A percentile compares a stretch with the other conserved stretches of the same genome.
phyloP scores from a whole-genome alignment of 768 basidiomycete species.

The Lentinula detonsa region DNA sequence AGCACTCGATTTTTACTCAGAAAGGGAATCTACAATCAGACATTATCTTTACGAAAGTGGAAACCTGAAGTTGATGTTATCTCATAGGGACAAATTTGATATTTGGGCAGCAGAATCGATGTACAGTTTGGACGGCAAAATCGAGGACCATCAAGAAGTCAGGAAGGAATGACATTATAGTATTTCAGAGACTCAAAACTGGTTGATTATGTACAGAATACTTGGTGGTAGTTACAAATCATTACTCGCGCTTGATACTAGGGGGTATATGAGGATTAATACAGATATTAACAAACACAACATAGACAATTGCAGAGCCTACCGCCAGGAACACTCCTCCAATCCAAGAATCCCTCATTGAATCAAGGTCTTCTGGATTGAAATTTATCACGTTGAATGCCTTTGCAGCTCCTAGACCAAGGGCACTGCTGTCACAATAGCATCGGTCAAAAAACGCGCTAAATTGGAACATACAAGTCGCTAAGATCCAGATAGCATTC shows the following conservation, averaged over 20 bases:
- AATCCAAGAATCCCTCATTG: constrained; percentile 27
- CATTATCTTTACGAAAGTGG: too few relatives aligned
- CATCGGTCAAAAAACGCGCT: constrained; percentile 26
- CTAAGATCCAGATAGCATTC: constrained; percentile 26
- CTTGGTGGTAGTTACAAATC: too few relatives aligned
- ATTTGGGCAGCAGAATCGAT: too few relatives aligned
- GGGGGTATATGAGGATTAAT: constrained; percentile 14
- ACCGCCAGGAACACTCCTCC: constrained; percentile 26
- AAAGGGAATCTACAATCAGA: too few relatives aligned
- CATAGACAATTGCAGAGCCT: constrained; percentile 16
- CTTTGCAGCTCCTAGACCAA: constrained; percentile 14
- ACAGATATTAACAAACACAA: constrained; percentile 21
- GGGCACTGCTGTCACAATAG: constrained; percentile 29
- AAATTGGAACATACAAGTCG: constrained; percentile 25
- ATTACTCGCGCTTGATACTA: not conserved
- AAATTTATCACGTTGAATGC: constrained; percentile 25
- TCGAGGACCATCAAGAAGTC: too few relatives aligned
- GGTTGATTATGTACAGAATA: too few relatives aligned
- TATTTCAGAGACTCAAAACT: too few relatives aligned
- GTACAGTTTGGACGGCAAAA: too few relatives aligned
- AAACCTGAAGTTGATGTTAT: too few relatives aligned
- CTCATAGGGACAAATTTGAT: too few relatives aligned
- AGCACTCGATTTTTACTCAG: too few relatives aligned
- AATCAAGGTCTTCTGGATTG: constrained; percentile 13
- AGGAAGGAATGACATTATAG: too few relatives aligned